Percentiles rank a stretch among this genome's conserved stretches.
phyloP scores from a whole-genome alignment of 805 yeast genomes.

The Pichia membranifaciens region DNA sequence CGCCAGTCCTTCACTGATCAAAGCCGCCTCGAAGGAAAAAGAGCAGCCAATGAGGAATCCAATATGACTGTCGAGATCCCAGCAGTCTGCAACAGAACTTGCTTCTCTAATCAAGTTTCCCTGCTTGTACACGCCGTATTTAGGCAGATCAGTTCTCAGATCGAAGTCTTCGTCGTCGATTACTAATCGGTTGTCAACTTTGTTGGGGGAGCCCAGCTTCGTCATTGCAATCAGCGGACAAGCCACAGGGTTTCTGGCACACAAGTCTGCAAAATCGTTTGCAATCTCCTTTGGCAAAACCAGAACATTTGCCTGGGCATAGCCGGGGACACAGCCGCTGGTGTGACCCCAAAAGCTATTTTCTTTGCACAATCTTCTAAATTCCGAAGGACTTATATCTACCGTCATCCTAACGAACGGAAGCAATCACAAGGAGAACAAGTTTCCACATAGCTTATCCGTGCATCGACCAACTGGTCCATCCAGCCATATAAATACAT shows the following conservation, averaged over 20 bases:
- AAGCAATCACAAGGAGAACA: too few species aligned
- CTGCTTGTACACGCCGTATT: not conserved
- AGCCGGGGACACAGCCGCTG: slow-evolving; percentile 4
- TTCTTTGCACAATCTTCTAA: slow-evolving; percentile 1
- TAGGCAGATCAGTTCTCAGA: slow-evolving; percentile 3
- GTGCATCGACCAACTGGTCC: too few species aligned
- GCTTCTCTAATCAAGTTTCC: not conserved
- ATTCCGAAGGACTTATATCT: not conserved
- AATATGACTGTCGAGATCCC: slow-evolving; percentile 1
- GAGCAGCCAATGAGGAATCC: slow-evolving; percentile 9
- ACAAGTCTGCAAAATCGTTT: slow-evolving; percentile 1
- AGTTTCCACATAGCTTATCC: too few species aligned
- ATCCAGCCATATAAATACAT: not conserved
- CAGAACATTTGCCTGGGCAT: slow-evolving; percentile 6
- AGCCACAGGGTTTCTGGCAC: slow-evolving; percentile 7
- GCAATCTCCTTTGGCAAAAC: slow-evolving; percentile 1
- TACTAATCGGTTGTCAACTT: not conserved
- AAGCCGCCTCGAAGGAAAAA: slow-evolving; percentile 7
- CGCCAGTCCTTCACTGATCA: not conserved
- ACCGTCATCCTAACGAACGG: too few species aligned
- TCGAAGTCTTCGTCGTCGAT: slow-evolving; percentile 1
- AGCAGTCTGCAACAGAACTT: not conserved
- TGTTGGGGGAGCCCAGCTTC: not conserved
- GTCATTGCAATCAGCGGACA: slow-evolving; percentile 7
- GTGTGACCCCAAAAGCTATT: not conserved